phyloP scores from a whole-genome alignment of 148 eudicot genomes.

The Persicaria tinctoria region DNA sequence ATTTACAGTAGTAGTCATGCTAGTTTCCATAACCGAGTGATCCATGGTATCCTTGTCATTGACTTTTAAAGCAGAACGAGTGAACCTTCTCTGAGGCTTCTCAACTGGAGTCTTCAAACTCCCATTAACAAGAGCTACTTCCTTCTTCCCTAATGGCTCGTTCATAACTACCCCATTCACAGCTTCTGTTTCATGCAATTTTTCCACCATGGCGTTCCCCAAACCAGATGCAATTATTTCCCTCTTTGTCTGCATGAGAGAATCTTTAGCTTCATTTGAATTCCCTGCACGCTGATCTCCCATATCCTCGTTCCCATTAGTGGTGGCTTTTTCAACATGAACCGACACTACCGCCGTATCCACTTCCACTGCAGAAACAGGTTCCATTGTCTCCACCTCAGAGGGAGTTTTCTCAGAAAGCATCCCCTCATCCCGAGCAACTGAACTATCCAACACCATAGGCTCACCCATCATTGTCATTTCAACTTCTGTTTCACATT shows the following conservation, averaged over 20 bases:
- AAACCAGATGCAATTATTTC: not conserved
- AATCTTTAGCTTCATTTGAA: not conserved
- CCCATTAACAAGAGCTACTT: conserved; percentile 12
- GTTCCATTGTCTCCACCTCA: conserved; percentile 5
- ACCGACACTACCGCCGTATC: not conserved
- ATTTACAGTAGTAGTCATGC: conserved; percentile 8
- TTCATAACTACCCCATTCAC: not conserved
- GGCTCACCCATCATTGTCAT: not conserved
- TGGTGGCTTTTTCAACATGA: not conserved
- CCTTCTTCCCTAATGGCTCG: not conserved
- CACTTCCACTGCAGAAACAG: not conserved
- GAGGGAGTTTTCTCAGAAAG: not conserved
- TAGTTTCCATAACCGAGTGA: conserved; percentile 5
- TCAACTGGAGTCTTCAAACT: conserved; percentile 8
- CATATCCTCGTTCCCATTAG: not conserved
- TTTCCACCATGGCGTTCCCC: not conserved
- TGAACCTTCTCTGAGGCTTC: conserved; percentile 17
- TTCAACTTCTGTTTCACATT: not conserved
- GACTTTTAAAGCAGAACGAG: conserved; percentile 22
- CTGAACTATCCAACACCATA: not conserved
- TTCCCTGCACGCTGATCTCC: not conserved
- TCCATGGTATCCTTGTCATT: conserved; percentile 16
- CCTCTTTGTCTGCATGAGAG: not conserved
- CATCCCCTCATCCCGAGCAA: not conserved
- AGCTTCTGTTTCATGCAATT: conserved; percentile 1